These are phyloP conservation scores for Plasmodium fragile DNA, from an alignment of 169 alveolate genomes.

Conservation along the genomic window DNA sequence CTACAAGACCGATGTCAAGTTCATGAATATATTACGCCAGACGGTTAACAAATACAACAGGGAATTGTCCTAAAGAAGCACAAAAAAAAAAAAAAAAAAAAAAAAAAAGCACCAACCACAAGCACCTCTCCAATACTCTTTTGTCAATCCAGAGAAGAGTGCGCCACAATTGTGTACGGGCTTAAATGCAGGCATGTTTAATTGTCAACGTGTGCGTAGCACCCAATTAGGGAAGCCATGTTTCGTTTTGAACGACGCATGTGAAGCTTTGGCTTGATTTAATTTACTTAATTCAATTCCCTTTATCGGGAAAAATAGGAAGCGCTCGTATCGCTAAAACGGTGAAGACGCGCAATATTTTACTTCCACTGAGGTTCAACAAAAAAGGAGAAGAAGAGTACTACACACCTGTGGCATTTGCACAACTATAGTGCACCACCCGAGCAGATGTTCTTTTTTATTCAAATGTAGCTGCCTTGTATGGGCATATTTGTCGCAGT, in stretches of 20 bases:
- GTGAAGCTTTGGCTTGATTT: not conserved
- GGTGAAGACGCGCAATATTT: not conserved
- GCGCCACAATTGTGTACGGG: not conserved
- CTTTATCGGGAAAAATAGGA: not conserved
- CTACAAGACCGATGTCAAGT: constrained; percentile 82
- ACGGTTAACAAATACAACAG: constrained; percentile 85
- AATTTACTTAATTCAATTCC: not conserved
- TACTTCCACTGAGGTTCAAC: not conserved
- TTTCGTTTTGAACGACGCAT: not conserved
- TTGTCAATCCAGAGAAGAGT: not conserved
- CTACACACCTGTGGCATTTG: not conserved
- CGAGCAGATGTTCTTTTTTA: not conserved
- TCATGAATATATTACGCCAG: constrained; percentile 83
- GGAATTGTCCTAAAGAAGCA: constrained; percentile 61
- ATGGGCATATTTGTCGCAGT: not conserved
- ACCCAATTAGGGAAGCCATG: not conserved
- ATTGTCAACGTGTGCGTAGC: not conserved
- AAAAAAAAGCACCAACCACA: not conserved
- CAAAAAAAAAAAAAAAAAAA: not conserved
- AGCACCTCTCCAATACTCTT: not conserved
- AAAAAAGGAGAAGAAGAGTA: not conserved
- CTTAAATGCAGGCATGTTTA: not conserved
- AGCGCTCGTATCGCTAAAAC: not conserved
- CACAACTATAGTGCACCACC: not conserved
- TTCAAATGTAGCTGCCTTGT: not conserved